Percentiles rank a stretch among this genome's conserved stretches.
Evolutionary conservation across 257 asterid genomes (phyloP).

Genomic region (Echites panduratus): DNA sequence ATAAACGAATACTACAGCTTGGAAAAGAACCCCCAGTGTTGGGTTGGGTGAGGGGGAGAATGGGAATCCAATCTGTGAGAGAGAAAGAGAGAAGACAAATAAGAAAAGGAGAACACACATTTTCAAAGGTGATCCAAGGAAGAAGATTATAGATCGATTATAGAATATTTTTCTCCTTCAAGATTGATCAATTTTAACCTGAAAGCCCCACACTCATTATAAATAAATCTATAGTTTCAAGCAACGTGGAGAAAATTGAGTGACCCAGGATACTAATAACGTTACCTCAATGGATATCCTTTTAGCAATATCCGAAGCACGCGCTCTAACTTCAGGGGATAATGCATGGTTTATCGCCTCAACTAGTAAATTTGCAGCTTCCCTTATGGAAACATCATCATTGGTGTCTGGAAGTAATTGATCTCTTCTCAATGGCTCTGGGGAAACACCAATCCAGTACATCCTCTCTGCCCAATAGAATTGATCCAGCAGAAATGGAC

Average conservation of each 20-base stretch:
- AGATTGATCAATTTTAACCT: background rate
- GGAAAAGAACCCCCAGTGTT: no score
- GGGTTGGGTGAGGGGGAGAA: no score
- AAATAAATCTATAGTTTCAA: background rate
- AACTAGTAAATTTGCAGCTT: constrained; percentile 54
- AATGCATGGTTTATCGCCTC: constrained; percentile 44
- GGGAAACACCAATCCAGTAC: constrained; percentile 94
- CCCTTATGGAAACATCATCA: constrained; percentile 33
- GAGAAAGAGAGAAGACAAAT: background rate
- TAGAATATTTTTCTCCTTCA: background rate
- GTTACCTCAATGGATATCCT: constrained; percentile 63
- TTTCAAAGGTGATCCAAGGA: background rate
- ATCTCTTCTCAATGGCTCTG: constrained; percentile 59
- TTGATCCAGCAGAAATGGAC: constrained; percentile 89
- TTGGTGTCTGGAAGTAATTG: constrained; percentile 57
- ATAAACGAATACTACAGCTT: no score
- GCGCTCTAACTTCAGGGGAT: constrained; percentile 44
- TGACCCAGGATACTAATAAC: constrained; percentile 5
- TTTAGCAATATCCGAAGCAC: constrained; percentile 54
- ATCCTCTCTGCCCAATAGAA: constrained; percentile 98
- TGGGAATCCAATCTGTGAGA: no score
- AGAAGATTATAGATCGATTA: no score
- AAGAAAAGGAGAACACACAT: background rate
- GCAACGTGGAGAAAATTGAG: background rate
- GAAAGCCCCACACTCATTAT: background rate